Base-by-base conservation (phyloP, 495 filamentous ascomycete genomes). In the Darksidea phi region DNA sequence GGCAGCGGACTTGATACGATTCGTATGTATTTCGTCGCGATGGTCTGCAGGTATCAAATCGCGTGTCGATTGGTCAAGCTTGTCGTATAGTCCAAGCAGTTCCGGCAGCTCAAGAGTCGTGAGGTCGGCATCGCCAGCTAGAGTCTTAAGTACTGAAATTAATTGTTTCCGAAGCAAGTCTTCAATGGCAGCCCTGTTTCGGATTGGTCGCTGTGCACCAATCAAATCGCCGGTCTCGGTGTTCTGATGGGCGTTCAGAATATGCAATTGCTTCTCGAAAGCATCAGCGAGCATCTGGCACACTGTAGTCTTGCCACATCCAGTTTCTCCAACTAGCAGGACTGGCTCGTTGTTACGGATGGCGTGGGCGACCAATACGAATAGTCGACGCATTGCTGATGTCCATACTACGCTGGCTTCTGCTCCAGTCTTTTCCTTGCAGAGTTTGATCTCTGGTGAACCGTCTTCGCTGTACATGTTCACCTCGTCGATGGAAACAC, bases 141-240 rank as follows among this genome's bases (percentile, higher is more conserved):
- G 1, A 26, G 2, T n/a, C 6, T 68, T 56, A 67, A 84, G 66
- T 66, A 80, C 74, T 34, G 71, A 67, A 28, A 76, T 64, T 11
- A 97, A 73, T 71, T 91, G 86, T 43, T 80, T 75, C 5, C 73
- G 70, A 23, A 99, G 77, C 21, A 86, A 74, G 23, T 82, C 79
- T 52, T 90, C 77, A 38, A 93, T 82, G 10, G 80, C 81, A 42
- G 84, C 80, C 43, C 91, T 83, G 67, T 96, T 96, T 63, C 95
- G 81, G 37, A 97, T 84, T 5, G 95, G 95, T 59, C 95, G 77
- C 73, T 97, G 95, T 2, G 94, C 90, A 55, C 95, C 95, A 63
- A 99, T 97, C 15, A 99, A 81, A 74, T 99, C 95, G 8, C 95
- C 91, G 0, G 94, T 96, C 72, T 99, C 95, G 10, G 93, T 86